Evolutionary conservation across 139 green algal genomes (phyloP), one percentile per base, ranked within the genome.

Genomic region (Chlorella sp.): DNA sequence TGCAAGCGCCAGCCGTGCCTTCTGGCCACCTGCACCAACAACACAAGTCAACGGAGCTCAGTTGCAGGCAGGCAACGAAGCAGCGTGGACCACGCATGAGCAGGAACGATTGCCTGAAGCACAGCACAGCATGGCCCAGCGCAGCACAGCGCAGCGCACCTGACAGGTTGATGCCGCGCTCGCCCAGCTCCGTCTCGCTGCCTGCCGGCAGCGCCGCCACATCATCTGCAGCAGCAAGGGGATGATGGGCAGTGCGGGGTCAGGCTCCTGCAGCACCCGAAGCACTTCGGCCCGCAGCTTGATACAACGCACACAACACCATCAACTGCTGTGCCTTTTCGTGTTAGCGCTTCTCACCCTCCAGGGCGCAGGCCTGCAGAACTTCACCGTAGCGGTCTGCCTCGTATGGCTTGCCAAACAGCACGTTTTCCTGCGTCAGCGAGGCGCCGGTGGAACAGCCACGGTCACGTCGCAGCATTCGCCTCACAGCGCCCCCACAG

Each of bases 81-180:
- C n/a, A n/a, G n/a, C n/a, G n/a, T n/a, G n/a, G n/a, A n/a, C n/a
- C n/a, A n/a, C n/a, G n/a, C n/a, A n/a, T n/a, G 30, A 41, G 7
- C 68, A n/a, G 0, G 18, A 51, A 16, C 34, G 17, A 18, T 34
- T 4, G 30, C 32, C 1, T 3, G 28, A 38, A 6, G 26, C 63
- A 18, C 28, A 55, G 70, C 70, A 20, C 34, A 32, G 70, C 36
- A 60, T 4, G 20, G 9, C 11, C 18, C 51, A 18, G 51, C 15
- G 13, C 51, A 60, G 51, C 51, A 21, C 51, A 60, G 51, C 51
- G 15, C 36, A 57, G n/a, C 36, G 57, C 84, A 80, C 91, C 93
- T 39, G 88, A 93, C 51, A 98, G 86, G 87, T 98, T 99, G 57
- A 98, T 89, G 26, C 96, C 96, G 2, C 93, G 81, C 89, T 99